phyloP scores from a whole-genome alignment of 495 filamentous ascomycete genomes.

The Hypoxylon subgilvum region DNA sequence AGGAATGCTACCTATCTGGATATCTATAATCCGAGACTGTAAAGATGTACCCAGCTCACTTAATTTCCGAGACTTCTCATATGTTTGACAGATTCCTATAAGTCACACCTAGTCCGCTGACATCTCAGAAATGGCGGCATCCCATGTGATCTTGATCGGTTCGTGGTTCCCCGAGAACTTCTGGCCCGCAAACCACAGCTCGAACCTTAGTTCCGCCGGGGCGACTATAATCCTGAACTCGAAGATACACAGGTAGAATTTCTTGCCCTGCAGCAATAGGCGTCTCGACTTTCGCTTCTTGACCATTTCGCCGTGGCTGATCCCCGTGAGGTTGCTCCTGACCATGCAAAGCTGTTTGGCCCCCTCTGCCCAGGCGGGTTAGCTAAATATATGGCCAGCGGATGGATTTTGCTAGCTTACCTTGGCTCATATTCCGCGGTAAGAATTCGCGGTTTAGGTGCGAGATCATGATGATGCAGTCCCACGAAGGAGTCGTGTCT shows the following conservation, averaged over 20 bases:
- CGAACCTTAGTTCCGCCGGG: slow-evolving; percentile 61
- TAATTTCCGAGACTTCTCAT: too few relatives aligned
- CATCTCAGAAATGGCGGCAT: slow-evolving; percentile 38
- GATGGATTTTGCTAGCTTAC: slow-evolving; percentile 23
- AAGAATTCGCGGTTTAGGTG: slow-evolving; percentile 47
- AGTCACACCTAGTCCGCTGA: background rate
- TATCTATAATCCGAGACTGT: too few relatives aligned
- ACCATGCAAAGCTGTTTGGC: slow-evolving; percentile 52
- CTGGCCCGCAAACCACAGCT: slow-evolving; percentile 58
- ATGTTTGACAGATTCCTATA: too few relatives aligned
- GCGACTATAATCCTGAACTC: slow-evolving; percentile 60
- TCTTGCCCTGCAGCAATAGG: slow-evolving; percentile 48
- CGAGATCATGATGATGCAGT: slow-evolving; percentile 58
- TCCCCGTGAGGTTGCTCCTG: slow-evolving; percentile 42
- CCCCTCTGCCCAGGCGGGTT: slow-evolving; percentile 31
- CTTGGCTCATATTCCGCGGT: slow-evolving; percentile 50
- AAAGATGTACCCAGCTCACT: too few relatives aligned
- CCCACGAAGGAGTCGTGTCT: slow-evolving; percentile 49
- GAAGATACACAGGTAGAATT: slow-evolving; percentile 57
- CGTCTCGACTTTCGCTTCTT: slow-evolving; percentile 42
- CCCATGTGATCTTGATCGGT: slow-evolving; percentile 58
- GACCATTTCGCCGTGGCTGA: slow-evolving; percentile 44
- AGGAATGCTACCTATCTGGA: too few relatives aligned
- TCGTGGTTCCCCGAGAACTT: slow-evolving; percentile 56
- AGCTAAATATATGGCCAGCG: slow-evolving; percentile 11